A percentile compares a stretch with the other conserved stretches of the same genome.
phyloP scores from a whole-genome alignment of 768 basidiomycete species.

The Clitopilus hobsonii region DNA sequence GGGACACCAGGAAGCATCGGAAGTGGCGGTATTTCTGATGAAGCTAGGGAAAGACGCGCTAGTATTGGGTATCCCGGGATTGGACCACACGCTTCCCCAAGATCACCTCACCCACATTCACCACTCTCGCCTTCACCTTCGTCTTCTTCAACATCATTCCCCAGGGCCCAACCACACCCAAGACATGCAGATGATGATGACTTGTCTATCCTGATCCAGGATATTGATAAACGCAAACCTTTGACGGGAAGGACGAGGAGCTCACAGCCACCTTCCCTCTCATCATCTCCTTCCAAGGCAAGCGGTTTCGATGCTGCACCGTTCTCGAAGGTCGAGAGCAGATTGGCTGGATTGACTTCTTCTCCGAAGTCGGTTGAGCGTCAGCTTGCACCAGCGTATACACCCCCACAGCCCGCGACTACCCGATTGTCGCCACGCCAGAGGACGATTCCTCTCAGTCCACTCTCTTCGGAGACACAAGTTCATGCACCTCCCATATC shows the following conservation, averaged over 20 bases:
- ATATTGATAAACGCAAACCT: conserved; percentile 69
- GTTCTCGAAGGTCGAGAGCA: not conserved
- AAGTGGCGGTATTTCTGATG: conserved; percentile 26
- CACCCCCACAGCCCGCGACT: not conserved
- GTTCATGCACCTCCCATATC: not conserved
- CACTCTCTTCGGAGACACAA: conserved; percentile 8
- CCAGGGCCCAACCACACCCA: conserved; percentile 35
- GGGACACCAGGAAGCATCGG: conserved; percentile 16
- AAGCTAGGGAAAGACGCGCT: conserved; percentile 26
- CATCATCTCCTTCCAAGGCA: not conserved
- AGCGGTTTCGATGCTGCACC: not conserved
- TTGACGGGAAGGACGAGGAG: conserved; percentile 37
- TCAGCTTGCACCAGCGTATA: not conserved
- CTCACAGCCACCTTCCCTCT: not conserved
- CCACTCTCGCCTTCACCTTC: conserved; percentile 6
- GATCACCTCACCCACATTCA: conserved; percentile 3
- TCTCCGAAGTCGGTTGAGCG: not conserved
- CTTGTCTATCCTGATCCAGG: conserved; percentile 72
- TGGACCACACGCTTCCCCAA: conserved; percentile 1
- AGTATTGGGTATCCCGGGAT: conserved; percentile 7
- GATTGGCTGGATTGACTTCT: not conserved
- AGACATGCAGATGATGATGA: conserved; percentile 66
- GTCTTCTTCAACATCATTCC: conserved; percentile 2
- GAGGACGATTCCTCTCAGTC: not conserved
- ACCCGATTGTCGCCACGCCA: not conserved